Evolutionary conservation across 768 basidiomycete genomes (phyloP), one percentile per base, ranked within the genome.

Genomic region (Auricularia cornea): DNA sequence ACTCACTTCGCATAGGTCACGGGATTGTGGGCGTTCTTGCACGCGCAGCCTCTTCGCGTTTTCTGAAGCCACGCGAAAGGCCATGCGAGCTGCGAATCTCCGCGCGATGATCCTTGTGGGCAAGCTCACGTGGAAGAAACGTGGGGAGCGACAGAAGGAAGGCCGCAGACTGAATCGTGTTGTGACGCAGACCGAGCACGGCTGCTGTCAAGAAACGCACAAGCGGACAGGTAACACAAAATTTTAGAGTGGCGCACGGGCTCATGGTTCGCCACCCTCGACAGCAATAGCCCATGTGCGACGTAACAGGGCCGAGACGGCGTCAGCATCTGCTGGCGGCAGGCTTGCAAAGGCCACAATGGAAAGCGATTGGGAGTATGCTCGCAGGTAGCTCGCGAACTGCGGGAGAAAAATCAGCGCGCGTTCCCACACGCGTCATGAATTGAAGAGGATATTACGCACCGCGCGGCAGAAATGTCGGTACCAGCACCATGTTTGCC

Each of bases 401-500:
- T 93, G 65, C 20, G 33, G 35, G 10, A 38, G 35, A 60, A 31
- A 11, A 56, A 64, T 44, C 23, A 54, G n/a, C 29, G 41, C 56
- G 28, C 3, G 63, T 29, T 54, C 29, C 26, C 16, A 29, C 20
- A 11, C 44, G 20, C 54, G 59, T 20, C 29, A 54, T 51, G 3
- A 62, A 64, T 18, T 2, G 8, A 33, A 61, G 28, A 41, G 29
- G 41, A 14, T n/a, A n/a, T n/a, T n/a, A 77, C 90, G 66, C 61
- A 94, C 93, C 72, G 76, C 80, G 69, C 92, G 80, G 73, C 89
- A 90, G 77, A 93, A 94, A 68, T 96, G 91, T 64, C 89, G 79
- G 68, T 90, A 94, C 93, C 93, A 95, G 2, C 89, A 87, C 88
- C 90, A 93, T 0, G 87, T 90, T 75, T 90, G 87, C 92, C 91